Base-by-base conservation (phyloP, 2,329 filamentous ascomycete species). In the Aspergillus sp. region DNA sequence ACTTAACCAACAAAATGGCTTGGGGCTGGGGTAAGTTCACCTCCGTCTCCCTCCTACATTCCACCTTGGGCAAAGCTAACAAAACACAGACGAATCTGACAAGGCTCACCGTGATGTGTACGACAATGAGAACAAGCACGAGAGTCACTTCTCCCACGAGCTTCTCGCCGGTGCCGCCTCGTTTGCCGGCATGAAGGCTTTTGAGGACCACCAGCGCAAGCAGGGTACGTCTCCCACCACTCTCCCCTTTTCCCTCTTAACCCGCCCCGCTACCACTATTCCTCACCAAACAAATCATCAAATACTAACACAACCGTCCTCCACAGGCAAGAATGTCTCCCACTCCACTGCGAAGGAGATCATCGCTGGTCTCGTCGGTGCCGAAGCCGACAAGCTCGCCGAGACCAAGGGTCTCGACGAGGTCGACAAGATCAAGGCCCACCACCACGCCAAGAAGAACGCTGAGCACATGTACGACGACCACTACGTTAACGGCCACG, bases 311-410 rank as follows among this genome's bases (percentile, higher is more conserved):
- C 10, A 9, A 12, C 10, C 10, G 4, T 19, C 15, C 35, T 25
- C 2, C 12, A 41, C n/a, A 85, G 83, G 84, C 71, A 83, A 89
- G 74, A 65, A 78, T 5, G 83, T 90, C 59, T 79, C 76, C 54
- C 87, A 91, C 73, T 72, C 72, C 38, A 85, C 88, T 61, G 88
- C 88, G 64, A 91, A 91, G 75, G 87, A 90, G 72, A 66, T 86
- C 41, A 69, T 91, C 27, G 85, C 79, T 13, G 86, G 83, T 50
- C 74, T 90, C 48, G 86, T 84, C 23, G 86, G 81, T 43, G 85
- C 80, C 52, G 85, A 90, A 71, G 78, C 88, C 61, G 86, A 91
- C 74, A 85, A 83, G 71, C 77, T 90, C 27, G 77, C 80, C 59
- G 87, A 86, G 75, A 83, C 79, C 58, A 84, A 84, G 75, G 82